Evolutionary conservation across 768 basidiomycete species (phyloP), one percentile per base, ranked within the genome.

Genomic region (Macrolepiota fuliginosa): DNA sequence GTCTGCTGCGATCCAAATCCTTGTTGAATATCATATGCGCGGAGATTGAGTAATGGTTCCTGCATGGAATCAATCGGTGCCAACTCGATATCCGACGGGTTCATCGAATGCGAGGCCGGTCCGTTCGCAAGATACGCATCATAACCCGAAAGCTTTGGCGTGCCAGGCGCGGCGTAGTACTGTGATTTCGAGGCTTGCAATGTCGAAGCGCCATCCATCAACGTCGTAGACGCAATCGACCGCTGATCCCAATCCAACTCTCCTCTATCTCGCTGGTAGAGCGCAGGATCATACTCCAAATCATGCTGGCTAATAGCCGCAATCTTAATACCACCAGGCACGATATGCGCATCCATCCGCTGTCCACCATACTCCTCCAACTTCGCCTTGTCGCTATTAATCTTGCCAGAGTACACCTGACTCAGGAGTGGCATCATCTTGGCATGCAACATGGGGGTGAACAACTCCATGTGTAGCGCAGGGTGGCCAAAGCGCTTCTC

Each of bases 401-500:
- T 80, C 71, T 86, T 89, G 66, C 92, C 92, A 42, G 81, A 75
- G 69, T 92, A 94, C 27, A 94, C 90, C 63, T 93, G 83, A 37
- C 78, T 74, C 22, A 94, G 77, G 24, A 94, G 76, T 6, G 83
- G 88, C 83, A 91, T 88, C 90, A 93, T 90, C 73, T 87, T 88
- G 64, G 89, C 86, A 67, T 93, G 92, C 54, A 94, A 72, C 90
- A 92, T 91, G 0, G 91, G 92, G 4, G 92, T 93, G 75, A 95
- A 92, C 50, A 96, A 80, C 56, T 96, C 93, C 12, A 83, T 75
- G 66, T 94, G 86, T 51, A 99, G 80, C 15, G 95, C 91, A 1
- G 97, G 96, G 72, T 99, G 97, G 1, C 96, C 92, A 76, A 98
- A 99, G 29, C 96, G 89, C 71, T 88, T 94, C 76, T 89, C 89